Evolutionary conservation across 495 filamentous ascomycete genomes (phyloP).

Genomic region (Xylaria nigripes): DNA sequence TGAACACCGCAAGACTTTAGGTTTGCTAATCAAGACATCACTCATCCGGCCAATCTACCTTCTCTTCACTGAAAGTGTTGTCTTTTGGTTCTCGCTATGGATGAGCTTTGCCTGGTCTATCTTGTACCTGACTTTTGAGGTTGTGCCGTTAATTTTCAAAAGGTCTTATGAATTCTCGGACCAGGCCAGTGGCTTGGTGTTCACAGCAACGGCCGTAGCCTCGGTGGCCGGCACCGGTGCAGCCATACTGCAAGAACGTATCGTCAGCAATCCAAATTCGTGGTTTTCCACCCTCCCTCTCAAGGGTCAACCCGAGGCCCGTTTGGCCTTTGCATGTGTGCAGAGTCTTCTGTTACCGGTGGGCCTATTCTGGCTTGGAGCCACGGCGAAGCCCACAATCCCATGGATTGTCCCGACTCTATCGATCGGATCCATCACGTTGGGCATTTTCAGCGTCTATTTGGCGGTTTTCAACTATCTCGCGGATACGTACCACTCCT

Average conservation of each 20-base stretch:
- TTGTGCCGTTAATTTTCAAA: slow-evolving; percentile 23
- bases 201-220: not conserved
- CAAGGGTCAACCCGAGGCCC: slow-evolving; percentile 17
- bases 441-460: slow-evolving; percentile 49
- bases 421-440: slow-evolving; percentile 42
- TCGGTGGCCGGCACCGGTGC: not conserved
- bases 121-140: slow-evolving; percentile 32
- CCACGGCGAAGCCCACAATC: slow-evolving; percentile 42
- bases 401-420: slow-evolving; percentile 51
- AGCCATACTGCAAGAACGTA: not conserved
- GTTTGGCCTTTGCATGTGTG: slow-evolving; percentile 14
- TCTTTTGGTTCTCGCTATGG: slow-evolving; percentile 44
- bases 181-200: slow-evolving; percentile 23
- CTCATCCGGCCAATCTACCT: slow-evolving; percentile 40
- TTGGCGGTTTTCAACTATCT: slow-evolving; percentile 60
- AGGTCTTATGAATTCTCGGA: slow-evolving; percentile 21
- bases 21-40: slow-evolving; percentile 31
- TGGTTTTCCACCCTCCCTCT: slow-evolving; percentile 20
- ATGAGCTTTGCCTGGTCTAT: slow-evolving; percentile 45
- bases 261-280: too few species aligned
- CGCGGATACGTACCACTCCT: slow-evolving; percentile 31
- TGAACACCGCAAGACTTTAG: not conserved
- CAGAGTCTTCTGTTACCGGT: slow-evolving; percentile 18
- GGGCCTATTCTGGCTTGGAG: slow-evolving; percentile 56
- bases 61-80: slow-evolving; percentile 46